Evolutionary conservation across 1,284 basidiomycete species (phyloP).

Genomic region (Chalciporus sp.): DNA sequence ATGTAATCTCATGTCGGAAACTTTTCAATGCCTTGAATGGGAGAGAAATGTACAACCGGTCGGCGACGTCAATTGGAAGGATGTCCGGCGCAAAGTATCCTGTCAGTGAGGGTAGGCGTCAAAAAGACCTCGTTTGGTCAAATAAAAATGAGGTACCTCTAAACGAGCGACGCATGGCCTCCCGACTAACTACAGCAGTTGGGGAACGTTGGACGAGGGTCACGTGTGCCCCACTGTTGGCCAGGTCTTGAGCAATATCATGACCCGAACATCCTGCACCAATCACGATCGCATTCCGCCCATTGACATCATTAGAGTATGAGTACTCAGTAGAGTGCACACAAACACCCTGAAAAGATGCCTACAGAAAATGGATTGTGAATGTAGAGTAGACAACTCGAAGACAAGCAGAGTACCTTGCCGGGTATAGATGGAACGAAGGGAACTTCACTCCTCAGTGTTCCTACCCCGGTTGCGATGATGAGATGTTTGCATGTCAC

Average conservation of each 20-base stretch:
- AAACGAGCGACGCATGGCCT: conserved; percentile 13
- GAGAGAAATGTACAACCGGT: conserved; percentile 16
- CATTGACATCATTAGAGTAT: background rate
- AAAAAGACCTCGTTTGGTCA: background rate
- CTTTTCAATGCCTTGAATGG: conserved; percentile 13
- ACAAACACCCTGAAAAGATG: conserved; percentile 1
- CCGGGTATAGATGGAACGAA: conserved; percentile 7
- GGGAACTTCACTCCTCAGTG: conserved; percentile 6
- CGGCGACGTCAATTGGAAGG: conserved; percentile 18
- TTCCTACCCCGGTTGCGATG: conserved; percentile 14
- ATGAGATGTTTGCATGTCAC: conserved; percentile 11
- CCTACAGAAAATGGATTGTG: background rate
- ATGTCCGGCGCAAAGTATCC: conserved; percentile 16
- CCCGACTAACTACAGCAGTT: conserved; percentile 15
- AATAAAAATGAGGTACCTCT: conserved; percentile 6
- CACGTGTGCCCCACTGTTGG: conserved; percentile 2
- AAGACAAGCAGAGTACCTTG: background rate
- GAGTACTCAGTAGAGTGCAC: conserved; percentile 16
- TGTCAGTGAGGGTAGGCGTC: background rate
- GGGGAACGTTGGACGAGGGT: conserved; percentile 17
- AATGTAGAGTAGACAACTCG: background rate
- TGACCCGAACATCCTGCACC: conserved; percentile 20
- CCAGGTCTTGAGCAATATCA: conserved; percentile 19
- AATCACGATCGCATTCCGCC: conserved; percentile 10
- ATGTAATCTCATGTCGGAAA: conserved; percentile 6